phyloP scores from a whole-genome alignment of 495 filamentous ascomycete species.

The Aspergillus taichungensis region DNA sequence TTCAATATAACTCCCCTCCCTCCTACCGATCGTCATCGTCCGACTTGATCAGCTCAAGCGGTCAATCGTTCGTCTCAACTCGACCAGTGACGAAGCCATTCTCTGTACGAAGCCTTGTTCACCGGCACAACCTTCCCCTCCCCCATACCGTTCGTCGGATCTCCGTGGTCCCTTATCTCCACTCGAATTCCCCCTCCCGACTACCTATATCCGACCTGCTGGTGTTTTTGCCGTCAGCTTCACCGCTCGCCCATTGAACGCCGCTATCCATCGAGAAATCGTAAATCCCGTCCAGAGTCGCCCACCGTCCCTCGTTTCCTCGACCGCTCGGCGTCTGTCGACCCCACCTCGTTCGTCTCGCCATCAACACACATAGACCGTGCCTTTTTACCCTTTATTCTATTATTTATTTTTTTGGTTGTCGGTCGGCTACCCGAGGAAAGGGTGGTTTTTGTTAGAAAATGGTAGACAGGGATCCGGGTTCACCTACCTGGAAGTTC shows the following conservation, averaged over 20 bases:
- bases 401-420: slow-evolving; percentile 4
- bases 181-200: slow-evolving; percentile 2
- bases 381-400: slow-evolving; percentile 6
- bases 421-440: slow-evolving; percentile 8
- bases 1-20: background rate
- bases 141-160: slow-evolving; percentile 3
- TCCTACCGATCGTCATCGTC: slow-evolving; percentile 5
- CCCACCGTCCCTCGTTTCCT: background rate
- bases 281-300: background rate
- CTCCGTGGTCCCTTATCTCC: slow-evolving; percentile 8
- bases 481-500: slow-evolving; percentile 98
- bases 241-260: background rate
- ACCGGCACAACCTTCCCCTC: slow-evolving; percentile 10
- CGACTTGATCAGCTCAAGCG: slow-evolving; percentile 6
- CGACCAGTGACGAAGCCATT: slow-evolving; percentile 8
- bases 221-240: slow-evolving; percentile 3
- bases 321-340: background rate
- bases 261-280: background rate
- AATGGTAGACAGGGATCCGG: slow-evolving; percentile 96
- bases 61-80: slow-evolving; percentile 19
- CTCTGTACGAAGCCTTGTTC: slow-evolving; percentile 9
- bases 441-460: slow-evolving; percentile 40
- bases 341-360: slow-evolving; percentile 2
- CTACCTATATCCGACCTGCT: slow-evolving; percentile 4
- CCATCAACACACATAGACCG: slow-evolving; percentile 8